A percentile compares a stretch with the other conserved stretches of the same genome.
Evolutionary conservation across 345 rosid genomes (phyloP).

Genomic region (Heritiera littoralis): DNA sequence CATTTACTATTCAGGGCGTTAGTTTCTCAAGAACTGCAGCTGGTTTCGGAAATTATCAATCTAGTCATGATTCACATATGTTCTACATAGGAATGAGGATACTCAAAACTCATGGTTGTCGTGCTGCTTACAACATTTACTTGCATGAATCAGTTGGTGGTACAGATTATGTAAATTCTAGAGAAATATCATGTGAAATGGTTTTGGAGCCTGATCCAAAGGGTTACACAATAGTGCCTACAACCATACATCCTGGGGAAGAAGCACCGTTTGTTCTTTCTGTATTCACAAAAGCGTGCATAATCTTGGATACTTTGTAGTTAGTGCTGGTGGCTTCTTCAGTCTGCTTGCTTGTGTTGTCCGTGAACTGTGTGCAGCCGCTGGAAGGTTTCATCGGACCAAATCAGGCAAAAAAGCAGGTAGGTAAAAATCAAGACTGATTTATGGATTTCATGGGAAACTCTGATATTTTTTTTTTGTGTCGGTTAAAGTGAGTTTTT

Average conservation of each 20-base stretch:
- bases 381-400: constrained; percentile 30
- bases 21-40: constrained; percentile 95
- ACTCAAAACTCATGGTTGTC: constrained; percentile 95
- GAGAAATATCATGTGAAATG: constrained; percentile 99
- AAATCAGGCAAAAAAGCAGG: constrained; percentile 16
- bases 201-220: constrained; percentile 99
- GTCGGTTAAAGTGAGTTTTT: not conserved
- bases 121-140: constrained; percentile 93
- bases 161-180: constrained; percentile 98
- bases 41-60: constrained; percentile 92
- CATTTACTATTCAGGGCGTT: constrained; percentile 65
- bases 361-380: constrained; percentile 29
- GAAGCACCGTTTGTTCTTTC: constrained; percentile 99
- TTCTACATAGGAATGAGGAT: constrained; percentile 98
- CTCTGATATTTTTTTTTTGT: not conserved
- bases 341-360: constrained; percentile 37
- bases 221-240: constrained; percentile 99
- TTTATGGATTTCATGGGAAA: not conserved
- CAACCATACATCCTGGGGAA: constrained; percentile 98
- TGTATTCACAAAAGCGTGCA: constrained; percentile 89
- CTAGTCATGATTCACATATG: constrained; percentile 91
- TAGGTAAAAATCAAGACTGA: constrained; percentile 29
- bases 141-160: constrained; percentile 99
- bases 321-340: constrained; percentile 23
- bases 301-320: constrained; percentile 80